Base-by-base conservation (phyloP, 1,284 basidiomycete species). In the Polyporus tsugae region DNA sequence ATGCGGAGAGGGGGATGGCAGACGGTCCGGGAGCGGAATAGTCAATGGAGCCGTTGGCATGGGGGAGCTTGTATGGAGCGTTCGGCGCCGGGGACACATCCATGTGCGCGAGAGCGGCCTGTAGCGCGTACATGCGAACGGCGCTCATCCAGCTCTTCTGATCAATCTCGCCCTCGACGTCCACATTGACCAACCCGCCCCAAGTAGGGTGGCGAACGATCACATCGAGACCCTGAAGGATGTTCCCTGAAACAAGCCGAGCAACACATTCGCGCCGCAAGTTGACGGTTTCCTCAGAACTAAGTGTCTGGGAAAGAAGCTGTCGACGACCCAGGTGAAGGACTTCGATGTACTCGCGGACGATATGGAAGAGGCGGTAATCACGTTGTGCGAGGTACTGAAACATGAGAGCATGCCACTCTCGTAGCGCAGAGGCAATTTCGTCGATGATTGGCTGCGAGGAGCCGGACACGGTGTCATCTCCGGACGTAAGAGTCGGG, bases 371-470 rank as follows among this genome's bases (percentile, higher is more conserved):
- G 22, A 97, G 88, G 53, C 88, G 88, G 82, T 99, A 99, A 77
- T 99, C 94, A 66, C 96, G 89, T 62, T 89, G 86, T 4, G 92
- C 91, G 35, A 99, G 91, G 80, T 98, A 97, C 65, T 92, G 91
- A 76, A 96, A 97, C 86, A 98, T 92, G 38, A 97, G 86, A 36
- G 89, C 89, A 77, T 96, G 93, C 96, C 97, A 99, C 86, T 99
- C 97, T 44, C 97, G 90, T 53, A 99, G 83, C 0, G 97, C 96
- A 25, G 96, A 97, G 0, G 97, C 95, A 74, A 99, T 98, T 82
- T 99, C 97, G 80, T 99, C 97, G 63, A 99, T 90, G 75, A 99
- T 91, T 1, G 97, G 97, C 78, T 98, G 96, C 13, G 82, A 83
- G 35, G 87, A 84, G 6, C 96, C 96, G 0, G 92, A 91, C 3